These are phyloP conservation scores for Carex arenaria DNA, from an alignment of 202 grass and related monocot genomes.

Conservation along the genomic window DNA sequence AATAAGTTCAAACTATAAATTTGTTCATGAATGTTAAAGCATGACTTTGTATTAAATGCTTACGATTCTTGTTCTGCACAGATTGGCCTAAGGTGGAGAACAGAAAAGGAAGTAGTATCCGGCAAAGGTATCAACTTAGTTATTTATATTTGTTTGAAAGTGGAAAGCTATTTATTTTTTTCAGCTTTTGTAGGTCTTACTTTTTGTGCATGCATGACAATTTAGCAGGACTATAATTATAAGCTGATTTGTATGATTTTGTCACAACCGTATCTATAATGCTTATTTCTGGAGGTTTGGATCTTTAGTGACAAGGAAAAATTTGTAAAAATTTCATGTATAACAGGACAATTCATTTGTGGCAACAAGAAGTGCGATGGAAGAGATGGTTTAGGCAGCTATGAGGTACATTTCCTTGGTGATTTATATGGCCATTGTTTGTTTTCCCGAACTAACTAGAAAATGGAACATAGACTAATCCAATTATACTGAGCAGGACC, in stretches of 20 bases:
- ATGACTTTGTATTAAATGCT: conserved; percentile 14
- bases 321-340: neutral
- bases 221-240: neutral
- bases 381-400: conserved; percentile 65
- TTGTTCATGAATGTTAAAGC: conserved; percentile 15
- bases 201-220: neutral
- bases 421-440: neutral
- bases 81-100: conserved; percentile 97
- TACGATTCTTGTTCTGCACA: conserved; percentile 22
- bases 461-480: neutral
- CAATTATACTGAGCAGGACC: neutral
- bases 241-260: neutral
- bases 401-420: conserved; percentile 51
- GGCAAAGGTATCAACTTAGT: conserved; percentile 60
- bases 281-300: neutral
- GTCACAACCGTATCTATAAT: neutral
- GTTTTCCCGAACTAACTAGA: neutral
- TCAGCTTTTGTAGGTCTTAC: neutral
- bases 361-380: conserved; percentile 73
- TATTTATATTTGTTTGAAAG: neutral
- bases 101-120: conserved; percentile 82
- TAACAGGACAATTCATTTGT: conserved; percentile 81
- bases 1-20: conserved; percentile 8
- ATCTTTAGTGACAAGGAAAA: neutral
- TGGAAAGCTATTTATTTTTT: neutral